Evolutionary conservation across 169 alveolate genomes (phyloP), one percentile per base, ranked within the genome.

Genomic region (Fabrea salina): DNA sequence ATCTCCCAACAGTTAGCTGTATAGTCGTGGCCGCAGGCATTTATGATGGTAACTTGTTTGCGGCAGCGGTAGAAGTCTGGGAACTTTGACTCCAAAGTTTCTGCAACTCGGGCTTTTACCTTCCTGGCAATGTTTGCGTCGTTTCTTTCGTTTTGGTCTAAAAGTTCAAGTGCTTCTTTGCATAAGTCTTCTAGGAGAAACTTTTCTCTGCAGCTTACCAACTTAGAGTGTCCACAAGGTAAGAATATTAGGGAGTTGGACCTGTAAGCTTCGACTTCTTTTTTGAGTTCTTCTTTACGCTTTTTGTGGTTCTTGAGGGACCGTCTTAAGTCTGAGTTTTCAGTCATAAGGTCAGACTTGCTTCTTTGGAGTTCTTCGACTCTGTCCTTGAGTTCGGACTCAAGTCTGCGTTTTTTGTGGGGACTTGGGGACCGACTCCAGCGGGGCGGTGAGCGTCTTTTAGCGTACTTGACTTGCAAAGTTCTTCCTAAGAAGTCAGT

Each of bases 211-310:
- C 27, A 16, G 22, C 11, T 32, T 8, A 61, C 74, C 32, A 32
- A 8, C 25, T 61, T 61, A 19, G 32, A 51, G 25, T 61, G 74
- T 13, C 74, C 50, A 37, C 74, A 61, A 13, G 74, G 74, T 4
- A 61, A 61, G 39, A 61, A 61, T 33, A 61, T 61, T n/a, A 61
- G 11, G 11, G 74, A 16, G 13, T 37, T 16, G 1, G 74, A 61
- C 74, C 39, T 61, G 25, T 61, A 61, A 27, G 54, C 39, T 3
- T 61, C 50, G 13, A 61, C 54, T 13, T 8, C n/a, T 25, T 25
- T 13, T 37, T 61, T 35, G 11, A 61, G 25, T 13, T 19, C 0
- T 11, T 61, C 74, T 13, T n/a, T 61, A 33, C 50, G 22, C n/a
- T 32, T 61, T 61, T 61, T 61, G 25, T 16, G 1, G 0, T 61